Base-by-base conservation (phyloP, 148 eudicot genomes). In the Tetragonia tetragonoides region DNA sequence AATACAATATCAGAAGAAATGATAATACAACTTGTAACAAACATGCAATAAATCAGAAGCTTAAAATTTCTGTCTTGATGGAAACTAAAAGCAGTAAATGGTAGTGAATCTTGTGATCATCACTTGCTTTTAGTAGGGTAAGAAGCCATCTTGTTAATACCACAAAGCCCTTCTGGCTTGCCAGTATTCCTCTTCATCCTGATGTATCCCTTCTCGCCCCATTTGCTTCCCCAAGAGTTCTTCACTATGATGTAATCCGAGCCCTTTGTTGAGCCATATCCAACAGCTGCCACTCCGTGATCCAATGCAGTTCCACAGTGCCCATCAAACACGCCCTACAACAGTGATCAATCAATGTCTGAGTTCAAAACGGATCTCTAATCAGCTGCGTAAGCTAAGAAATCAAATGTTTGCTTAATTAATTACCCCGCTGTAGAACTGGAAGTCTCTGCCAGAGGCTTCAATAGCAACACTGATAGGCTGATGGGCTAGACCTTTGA, bases 141-240 rank as follows among this genome's bases (percentile, higher is more conserved):
- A 88, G 99, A 95, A 85, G 95, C 91, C 97, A 95, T 88, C 68
- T 89, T 93, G 88, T 95, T 86, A 63, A 95, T 86, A 42, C 99
- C 99, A 78, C 99, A 95, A 9, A 84, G 70, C 1, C 99, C 98
- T 78, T 88, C 88, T 57, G 90, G 78, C 85, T 87, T 95, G 17
- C 93, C 95, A 2, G 86, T 93, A 77, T 84, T 93, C 74, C 98
- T 95, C 88, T 88, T 95, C 95, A 95, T 84, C 77, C 95, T 86
- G 20, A 93, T 89, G 81, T 81, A 95, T 2, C 99, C 99, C 72
- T 90, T 93, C 78, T 95, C 99, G 75, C 99, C 99, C 99, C 99
- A 95, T 77, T 78, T 93, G 39, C 92, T 85, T 64, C 99, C 98
- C 99, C 99, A 95, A 0, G 99, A 95, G 77, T 95, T 95, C 92